Base-by-base conservation (phyloP, 2,329 filamentous ascomycete species). In the Monilinia fructicola region DNA sequence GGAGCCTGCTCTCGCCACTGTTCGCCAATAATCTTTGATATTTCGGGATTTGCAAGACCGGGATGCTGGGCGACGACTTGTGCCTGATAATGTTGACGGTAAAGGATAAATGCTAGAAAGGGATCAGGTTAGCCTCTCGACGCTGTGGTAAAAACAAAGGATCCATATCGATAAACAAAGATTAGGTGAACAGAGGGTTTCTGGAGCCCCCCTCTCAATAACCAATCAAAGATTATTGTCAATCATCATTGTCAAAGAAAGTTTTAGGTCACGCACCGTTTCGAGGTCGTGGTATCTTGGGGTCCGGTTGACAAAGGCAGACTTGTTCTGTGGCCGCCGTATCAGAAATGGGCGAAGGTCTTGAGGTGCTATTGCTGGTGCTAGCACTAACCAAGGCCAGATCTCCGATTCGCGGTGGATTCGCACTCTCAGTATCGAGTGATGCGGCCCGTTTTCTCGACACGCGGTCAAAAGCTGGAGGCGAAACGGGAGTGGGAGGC, bases 41-140 rank as follows among this genome's bases (percentile, higher is more conserved):
- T 96, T 63, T 97, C 92, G 3, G 94, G 94, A 78, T 98, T 98
- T 55, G 93, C 89, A 71, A 97, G 86, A 54, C 92, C 91, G n/a
- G 93, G 94, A 74, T 97, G 86, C 72, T 91, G 85, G 64, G 88
- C 84, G 48, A 93, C 90, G 61, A 98, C 92, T 59, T 87, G 83
- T 23, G 90, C 87, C 78, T 98, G 94, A 74, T 95, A 90, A 77
- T 96, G 90, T 77, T 98, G 93, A 50, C 95, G 92, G 81, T 97
- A 99, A 73, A 99, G 84, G 72, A 99, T 99, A 81, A 99, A 99
- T 61, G 94, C 95, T 99, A 78, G 70, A 77, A 76, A 75, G 77
- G 72, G 67, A 46, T 44, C 54, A 73, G 67, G 71, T 71, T 75
- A 70, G 75, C 46, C 26, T 76, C 71, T 70, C 73, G 71, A 69